Evolutionary conservation across 345 rosid genomes (phyloP), one percentile per base, ranked within the genome.

Genomic region (Salix suchowensis): DNA sequence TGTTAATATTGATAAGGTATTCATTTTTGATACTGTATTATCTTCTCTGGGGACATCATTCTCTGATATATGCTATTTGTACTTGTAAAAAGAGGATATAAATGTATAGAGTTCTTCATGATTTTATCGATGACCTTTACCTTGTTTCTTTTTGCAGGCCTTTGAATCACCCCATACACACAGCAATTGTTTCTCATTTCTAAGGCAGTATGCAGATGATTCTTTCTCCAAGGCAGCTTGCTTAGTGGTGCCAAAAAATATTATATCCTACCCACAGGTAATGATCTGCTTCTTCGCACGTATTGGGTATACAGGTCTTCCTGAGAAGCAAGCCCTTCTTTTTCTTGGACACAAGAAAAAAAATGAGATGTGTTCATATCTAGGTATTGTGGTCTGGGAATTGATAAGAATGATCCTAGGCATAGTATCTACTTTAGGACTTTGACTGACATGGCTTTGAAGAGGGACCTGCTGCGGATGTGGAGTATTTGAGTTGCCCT

Each of bases 201-300:
- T 93, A 61, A 88, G 98, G 87, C 96, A 93, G 78, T 93, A 93
- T 80, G 92, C 91, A 21, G 93, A 87, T 69, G 94, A 91, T 70
- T 93, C 99, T 4, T 87, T 91, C 78, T 87, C 98, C 50, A 87
- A 81, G 77, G 94, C 94, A 74, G 98, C 97, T 91, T 96, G 97
- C 86, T 72, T 96, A 77, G 93, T 96, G 70, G 80, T 86, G 68
- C 84, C 96, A 7, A 96, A 93, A 83, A 92, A 90, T 80, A 86
- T 85, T 82, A 96, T 96, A 80, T 90, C 98, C 24, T 96, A 93
- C 58, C 97, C 98, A 30, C 99, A 96, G 97, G 98, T 94, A 82
- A 79, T 11, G 7, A 58, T 73, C 77, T 40, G 48, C 23, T 32
- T 40, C 19, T 16, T 36, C 4, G 30, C 18, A 34, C 2, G 6